Conservation (phyloP, 2,329 filamentous ascomycete species). For the Dactylellina cionopaga region DNA sequence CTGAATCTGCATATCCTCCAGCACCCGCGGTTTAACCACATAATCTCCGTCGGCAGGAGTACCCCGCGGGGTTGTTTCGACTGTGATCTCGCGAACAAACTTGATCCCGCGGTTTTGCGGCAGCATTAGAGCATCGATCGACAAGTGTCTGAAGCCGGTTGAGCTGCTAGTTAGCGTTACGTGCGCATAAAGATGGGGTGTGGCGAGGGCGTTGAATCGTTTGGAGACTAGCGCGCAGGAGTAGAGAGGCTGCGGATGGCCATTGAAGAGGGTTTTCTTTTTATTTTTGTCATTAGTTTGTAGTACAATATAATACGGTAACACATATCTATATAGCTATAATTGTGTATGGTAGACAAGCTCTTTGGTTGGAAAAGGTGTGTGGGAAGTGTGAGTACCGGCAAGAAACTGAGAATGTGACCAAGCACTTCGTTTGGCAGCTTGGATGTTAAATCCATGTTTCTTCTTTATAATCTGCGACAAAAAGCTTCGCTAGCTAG, state of each 20-base stretch:
- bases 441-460: neutral
- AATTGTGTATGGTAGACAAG: too few species aligned
- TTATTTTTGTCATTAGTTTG: neutral
- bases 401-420: neutral
- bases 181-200: neutral
- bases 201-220: neutral
- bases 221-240: neutral
- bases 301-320: neutral
- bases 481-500: too few species aligned
- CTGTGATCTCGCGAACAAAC: neutral
- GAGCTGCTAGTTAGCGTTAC: neutral
- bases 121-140: neutral
- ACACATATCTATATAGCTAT: neutral
- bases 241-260: neutral
- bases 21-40: neutral
- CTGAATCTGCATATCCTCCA: neutral
- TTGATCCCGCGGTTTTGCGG: neutral
- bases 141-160: neutral
- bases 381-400: neutral
- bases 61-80: neutral
- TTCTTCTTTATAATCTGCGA: neutral
- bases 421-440: neutral
- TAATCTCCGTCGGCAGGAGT: neutral
- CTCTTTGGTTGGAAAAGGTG: too few species aligned
- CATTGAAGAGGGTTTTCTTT: neutral